These are phyloP conservation scores for Rhypophila decipiens DNA, from an alignment of 495 filamentous ascomycete species.

Conservation along the genomic window DNA sequence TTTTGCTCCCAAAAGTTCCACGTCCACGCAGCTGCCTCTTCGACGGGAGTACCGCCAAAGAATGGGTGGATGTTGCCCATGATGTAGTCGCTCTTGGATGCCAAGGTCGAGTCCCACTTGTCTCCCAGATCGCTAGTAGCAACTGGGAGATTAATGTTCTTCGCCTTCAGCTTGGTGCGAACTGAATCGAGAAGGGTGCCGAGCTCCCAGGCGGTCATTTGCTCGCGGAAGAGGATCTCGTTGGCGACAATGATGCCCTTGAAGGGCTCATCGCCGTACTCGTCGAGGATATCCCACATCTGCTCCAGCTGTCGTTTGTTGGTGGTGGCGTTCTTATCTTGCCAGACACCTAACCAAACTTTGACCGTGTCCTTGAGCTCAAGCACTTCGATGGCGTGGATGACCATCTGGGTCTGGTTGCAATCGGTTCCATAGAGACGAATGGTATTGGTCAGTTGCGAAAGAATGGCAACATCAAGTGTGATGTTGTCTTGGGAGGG, in stretches of 20 bases:
- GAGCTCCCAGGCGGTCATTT: constrained; percentile 61
- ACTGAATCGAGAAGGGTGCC: constrained; percentile 59
- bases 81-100: constrained; percentile 67
- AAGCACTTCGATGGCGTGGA: constrained; percentile 72
- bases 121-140: constrained; percentile 87
- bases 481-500: constrained; percentile 93
- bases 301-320: constrained; percentile 72
- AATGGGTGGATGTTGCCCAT: constrained; percentile 99
- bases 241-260: constrained; percentile 89
- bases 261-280: constrained; percentile 60
- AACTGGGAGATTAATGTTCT: constrained; percentile 64
- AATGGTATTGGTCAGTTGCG: constrained; percentile 82
- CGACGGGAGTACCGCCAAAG: constrained; percentile 72
- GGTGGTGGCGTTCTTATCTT: constrained; percentile 76
- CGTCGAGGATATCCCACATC: constrained; percentile 73
- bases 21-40: constrained; percentile 74
- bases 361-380: constrained; percentile 68
- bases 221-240: constrained; percentile 80
- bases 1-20: constrained; percentile 74
- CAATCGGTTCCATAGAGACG: constrained; percentile 96
- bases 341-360: constrained; percentile 94
- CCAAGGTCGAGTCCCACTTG: constrained; percentile 70
- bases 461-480: constrained; percentile 82
- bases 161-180: constrained; percentile 60
- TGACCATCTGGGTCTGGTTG: constrained; percentile 93